These are phyloP conservation scores for Trichosporon ovoides DNA, from an alignment of 1,284 basidiomycete species.

Conservation along the genomic window DNA sequence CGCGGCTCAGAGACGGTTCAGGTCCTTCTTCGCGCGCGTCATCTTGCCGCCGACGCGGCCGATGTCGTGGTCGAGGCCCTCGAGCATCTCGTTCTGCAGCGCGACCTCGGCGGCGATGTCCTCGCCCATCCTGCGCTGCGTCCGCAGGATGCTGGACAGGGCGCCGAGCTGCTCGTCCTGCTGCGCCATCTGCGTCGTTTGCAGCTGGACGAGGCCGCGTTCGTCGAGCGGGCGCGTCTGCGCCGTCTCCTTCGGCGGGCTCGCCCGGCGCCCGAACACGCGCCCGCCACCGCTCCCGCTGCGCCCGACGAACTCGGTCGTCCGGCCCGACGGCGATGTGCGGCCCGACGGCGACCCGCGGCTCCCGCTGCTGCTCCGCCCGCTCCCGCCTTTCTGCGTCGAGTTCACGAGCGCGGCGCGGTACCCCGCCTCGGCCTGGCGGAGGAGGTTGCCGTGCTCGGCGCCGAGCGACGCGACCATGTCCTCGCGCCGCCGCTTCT, in stretches of 20 bases:
- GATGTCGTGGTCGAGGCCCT: constrained; percentile 68
- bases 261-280: constrained; percentile 62
- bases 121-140: constrained; percentile 79
- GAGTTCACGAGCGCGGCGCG: constrained; percentile 9
- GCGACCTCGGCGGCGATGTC: constrained; percentile 80
- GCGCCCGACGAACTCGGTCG: constrained; percentile 19
- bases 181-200: constrained; percentile 69
- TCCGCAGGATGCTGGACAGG: constrained; percentile 72
- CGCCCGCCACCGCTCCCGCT: constrained; percentile 42
- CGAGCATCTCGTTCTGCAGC: constrained; percentile 79
- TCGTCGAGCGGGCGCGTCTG: constrained; percentile 82
- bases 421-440: constrained; percentile 46
- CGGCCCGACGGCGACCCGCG: neutral
- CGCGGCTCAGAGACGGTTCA: constrained; percentile 56
- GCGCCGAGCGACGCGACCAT: constrained; percentile 70
- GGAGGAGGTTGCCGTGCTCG: constrained; percentile 58
- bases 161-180: constrained; percentile 78
- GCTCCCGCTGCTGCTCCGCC: neutral
- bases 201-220: constrained; percentile 69
- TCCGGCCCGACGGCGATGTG: neutral
- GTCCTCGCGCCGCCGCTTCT: constrained; percentile 73
- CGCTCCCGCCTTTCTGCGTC: neutral
- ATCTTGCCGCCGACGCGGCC: constrained; percentile 72
- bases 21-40: constrained; percentile 67
- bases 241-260: constrained; percentile 69